Evolutionary conservation across 371 early-diverging fungal genomes (phyloP).

Genomic region (Rhizopus microsporus): DNA sequence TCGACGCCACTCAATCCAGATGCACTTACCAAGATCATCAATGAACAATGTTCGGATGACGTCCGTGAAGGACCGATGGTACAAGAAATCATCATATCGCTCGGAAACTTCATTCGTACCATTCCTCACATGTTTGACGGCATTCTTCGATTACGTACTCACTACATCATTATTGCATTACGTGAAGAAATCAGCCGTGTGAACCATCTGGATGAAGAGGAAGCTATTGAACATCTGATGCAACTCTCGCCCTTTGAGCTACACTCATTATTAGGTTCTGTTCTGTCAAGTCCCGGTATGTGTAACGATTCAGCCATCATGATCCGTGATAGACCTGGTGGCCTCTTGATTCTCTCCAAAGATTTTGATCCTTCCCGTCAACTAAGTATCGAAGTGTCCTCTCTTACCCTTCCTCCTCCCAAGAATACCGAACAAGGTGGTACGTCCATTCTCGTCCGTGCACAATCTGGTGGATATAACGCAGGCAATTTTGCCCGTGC

Average conservation of each 20-base stretch:
- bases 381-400: slow-evolving; percentile 20
- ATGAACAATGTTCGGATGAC: slow-evolving; percentile 68
- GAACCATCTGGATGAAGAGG: slow-evolving; percentile 73
- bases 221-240: slow-evolving; percentile 81
- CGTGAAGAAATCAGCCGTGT: slow-evolving; percentile 82
- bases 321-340: slow-evolving; percentile 51
- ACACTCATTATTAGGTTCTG: slow-evolving; percentile 72
- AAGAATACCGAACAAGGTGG: slow-evolving; percentile 3
- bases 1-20: slow-evolving; percentile 72
- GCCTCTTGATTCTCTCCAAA: slow-evolving; percentile 39
- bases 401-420: slow-evolving; percentile 17
- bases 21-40: slow-evolving; percentile 66
- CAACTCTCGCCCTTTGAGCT: slow-evolving; percentile 81
- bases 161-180: slow-evolving; percentile 81
- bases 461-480: slow-evolving; percentile 74
- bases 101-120: slow-evolving; percentile 76
- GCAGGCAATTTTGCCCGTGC: slow-evolving; percentile 78
- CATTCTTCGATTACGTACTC: slow-evolving; percentile 80
- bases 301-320: slow-evolving; percentile 48
- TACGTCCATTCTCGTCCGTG: slow-evolving; percentile 39
- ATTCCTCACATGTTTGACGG: slow-evolving; percentile 78
- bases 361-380: slow-evolving; percentile 22
- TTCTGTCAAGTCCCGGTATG: slow-evolving; percentile 70
- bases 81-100: slow-evolving; percentile 80
- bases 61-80: slow-evolving; percentile 84